A percentile compares a stretch with the other conserved stretches of the same genome.
Evolutionary conservation across 2,329 filamentous ascomycete genomes (phyloP).

Genomic region (Aspergillus texensis): DNA sequence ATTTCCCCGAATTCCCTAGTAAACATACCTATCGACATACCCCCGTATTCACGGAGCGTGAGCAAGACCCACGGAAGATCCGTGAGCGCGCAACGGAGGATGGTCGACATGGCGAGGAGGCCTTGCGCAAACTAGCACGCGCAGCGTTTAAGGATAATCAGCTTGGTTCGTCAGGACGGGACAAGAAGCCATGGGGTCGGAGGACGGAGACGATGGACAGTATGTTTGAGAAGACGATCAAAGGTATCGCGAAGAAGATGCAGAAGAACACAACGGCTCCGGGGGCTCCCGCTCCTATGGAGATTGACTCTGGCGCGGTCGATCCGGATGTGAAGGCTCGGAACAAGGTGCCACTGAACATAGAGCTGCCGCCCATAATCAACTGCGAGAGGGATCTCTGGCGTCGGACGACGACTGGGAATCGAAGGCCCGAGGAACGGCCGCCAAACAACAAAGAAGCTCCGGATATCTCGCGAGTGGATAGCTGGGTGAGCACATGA

Average conservation of each 20-base stretch:
- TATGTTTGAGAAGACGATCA: constrained; percentile 60
- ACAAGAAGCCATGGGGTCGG: constrained; percentile 44
- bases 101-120: constrained; percentile 66
- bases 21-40: constrained; percentile 66
- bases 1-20: constrained; percentile 65
- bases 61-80: constrained; percentile 62
- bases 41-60: constrained; percentile 60
- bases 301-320: constrained; percentile 30
- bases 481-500: constrained; percentile 29
- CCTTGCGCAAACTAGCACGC: constrained; percentile 62
- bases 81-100: constrained; percentile 67
- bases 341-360: constrained; percentile 32
- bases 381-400: constrained; percentile 64
- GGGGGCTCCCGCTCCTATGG: constrained; percentile 32
- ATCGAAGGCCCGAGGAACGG: constrained; percentile 39
- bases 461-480: constrained; percentile 25
- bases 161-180: constrained; percentile 42
- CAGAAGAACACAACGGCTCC: constrained; percentile 32
- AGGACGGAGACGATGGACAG: constrained; percentile 48
- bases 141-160: constrained; percentile 48
- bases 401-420: constrained; percentile 49
- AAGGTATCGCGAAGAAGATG: constrained; percentile 48
- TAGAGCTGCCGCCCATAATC: constrained; percentile 55
- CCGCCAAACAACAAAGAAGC: constrained; percentile 26
- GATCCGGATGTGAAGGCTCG: constrained; percentile 32